Base-by-base conservation (phyloP, 225 moss, liverwort and hornwort genomes). In the Marchantia paleacea region DNA sequence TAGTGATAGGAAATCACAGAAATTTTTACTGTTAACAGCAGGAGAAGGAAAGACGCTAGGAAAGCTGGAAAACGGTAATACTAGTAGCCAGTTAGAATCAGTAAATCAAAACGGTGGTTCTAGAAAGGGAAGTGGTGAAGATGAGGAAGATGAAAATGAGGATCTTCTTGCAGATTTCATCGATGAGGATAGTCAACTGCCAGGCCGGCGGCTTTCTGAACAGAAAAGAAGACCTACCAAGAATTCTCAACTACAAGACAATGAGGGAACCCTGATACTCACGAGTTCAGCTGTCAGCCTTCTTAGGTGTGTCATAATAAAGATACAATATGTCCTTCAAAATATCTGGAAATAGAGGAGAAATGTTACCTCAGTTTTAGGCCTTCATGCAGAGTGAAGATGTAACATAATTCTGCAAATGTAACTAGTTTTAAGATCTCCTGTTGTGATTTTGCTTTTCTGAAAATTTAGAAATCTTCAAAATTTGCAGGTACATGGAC, bases 161-260 rank as follows among this genome's bases (percentile, higher is more conserved):
- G 95, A 95, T 82, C 88, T 99, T 78, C 91, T 99, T 60, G 99
- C 94, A 58, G 99, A 99, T 87, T 99, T 99, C 72, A 99, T 99
- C 80, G 99, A 99, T 85, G 99, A 99, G 80, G 99, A 99, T 82
- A 99, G 99, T 88, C 99, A 99, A 86, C 86, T 93, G 76, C 99
- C 99, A 77, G 89, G 92, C 73, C 92, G 99, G 58, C 73, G 92
- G 86, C 89, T 92, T 65, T 78, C 90, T 84, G 92, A 89, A 75
- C 85, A 89, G 66, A 86, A 84, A 69, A 88, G 86, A 74, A 85
- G 86, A 64, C 71, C 85, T 67, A 55, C 80, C 18, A 93, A 88
- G 87, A 81, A 55, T 83, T 76, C 81, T 16, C 91, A 90, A 80
- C 81, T 71, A 66, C 80, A 84, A 67, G 91, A 84, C 76, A 81